A percentile compares a stretch with the other conserved stretches of the same genome.
These are phyloP conservation scores for Plasmodium knowlesi DNA, from an alignment of 169 alveolate species.

Conservation along the genomic window DNA sequence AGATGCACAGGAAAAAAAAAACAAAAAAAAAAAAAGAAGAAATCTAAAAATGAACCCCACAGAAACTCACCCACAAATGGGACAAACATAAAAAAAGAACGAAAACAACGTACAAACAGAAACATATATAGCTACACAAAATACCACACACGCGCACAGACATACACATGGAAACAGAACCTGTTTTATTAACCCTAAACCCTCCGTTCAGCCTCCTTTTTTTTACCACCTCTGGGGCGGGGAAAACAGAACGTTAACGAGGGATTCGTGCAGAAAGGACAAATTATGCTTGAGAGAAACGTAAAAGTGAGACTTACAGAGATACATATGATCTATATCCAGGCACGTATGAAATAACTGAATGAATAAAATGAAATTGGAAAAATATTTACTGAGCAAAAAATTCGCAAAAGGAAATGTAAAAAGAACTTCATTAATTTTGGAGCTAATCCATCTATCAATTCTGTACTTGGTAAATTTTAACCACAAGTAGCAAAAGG, in stretches of 20 bases:
- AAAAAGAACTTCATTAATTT: conserved; percentile 54
- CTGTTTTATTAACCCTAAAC: neutral
- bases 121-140: neutral
- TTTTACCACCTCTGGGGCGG: neutral
- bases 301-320: conserved; percentile 64
- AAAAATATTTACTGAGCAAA: conserved; percentile 63
- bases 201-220: neutral
- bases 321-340: conserved; percentile 70
- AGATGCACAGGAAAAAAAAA: neutral
- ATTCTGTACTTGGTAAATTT: conserved; percentile 37
- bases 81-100: neutral
- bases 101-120: neutral
- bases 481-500: conserved; percentile 55
- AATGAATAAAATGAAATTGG: conserved; percentile 38
- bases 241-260: conserved; percentile 55
- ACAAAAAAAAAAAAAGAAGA: neutral
- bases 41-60: neutral
- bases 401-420: conserved; percentile 71
- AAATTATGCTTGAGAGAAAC: conserved; percentile 62
- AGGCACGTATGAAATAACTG: conserved; percentile 48
- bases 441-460: conserved; percentile 70
- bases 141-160: neutral
- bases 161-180: neutral
- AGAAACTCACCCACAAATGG: neutral
- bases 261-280: conserved; percentile 52